These are phyloP conservation scores for Eruca vesicaria DNA, from an alignment of 441 rosid genomes.

Conservation along the genomic window DNA sequence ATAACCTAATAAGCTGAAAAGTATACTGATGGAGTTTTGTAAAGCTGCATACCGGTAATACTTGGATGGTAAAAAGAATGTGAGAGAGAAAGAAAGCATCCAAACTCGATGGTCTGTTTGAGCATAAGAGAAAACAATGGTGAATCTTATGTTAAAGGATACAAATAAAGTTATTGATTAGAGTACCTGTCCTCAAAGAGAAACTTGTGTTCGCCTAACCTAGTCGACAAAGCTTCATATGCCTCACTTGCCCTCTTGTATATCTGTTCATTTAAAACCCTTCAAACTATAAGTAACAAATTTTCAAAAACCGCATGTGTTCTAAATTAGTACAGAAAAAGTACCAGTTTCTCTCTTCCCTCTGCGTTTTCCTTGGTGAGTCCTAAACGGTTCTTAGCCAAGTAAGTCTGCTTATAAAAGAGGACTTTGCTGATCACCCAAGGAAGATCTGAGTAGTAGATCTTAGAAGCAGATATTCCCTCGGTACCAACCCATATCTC, in stretches of 20 bases:
- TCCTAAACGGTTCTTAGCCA: slow-evolving; percentile 72
- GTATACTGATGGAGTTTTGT: not conserved
- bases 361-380: slow-evolving; percentile 70
- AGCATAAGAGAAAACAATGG: slow-evolving; percentile 4
- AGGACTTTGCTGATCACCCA: slow-evolving; percentile 83
- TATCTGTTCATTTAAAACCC: not conserved
- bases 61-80: slow-evolving; percentile 68
- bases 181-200: no score
- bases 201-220: no score
- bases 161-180: slow-evolving; percentile 18
- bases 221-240: no score
- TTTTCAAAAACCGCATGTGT: not conserved
- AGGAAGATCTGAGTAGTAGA: slow-evolving; percentile 88
- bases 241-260: no score
- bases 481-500: slow-evolving; percentile 90
- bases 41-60: slow-evolving; percentile 71
- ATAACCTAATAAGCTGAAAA: not conserved
- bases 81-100: slow-evolving; percentile 77
- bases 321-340: not conserved
- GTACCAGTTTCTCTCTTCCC: slow-evolving; percentile 69
- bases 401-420: slow-evolving; percentile 53
- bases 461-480: slow-evolving; percentile 52
- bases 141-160: slow-evolving; percentile 1
- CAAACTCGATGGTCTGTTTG: slow-evolving; percentile 78
- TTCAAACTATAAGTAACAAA: not conserved